Evolutionary conservation across 2,329 filamentous ascomycete species (phyloP), one percentile per base, ranked within the genome.

Genomic region (Xylariaceae sp.): DNA sequence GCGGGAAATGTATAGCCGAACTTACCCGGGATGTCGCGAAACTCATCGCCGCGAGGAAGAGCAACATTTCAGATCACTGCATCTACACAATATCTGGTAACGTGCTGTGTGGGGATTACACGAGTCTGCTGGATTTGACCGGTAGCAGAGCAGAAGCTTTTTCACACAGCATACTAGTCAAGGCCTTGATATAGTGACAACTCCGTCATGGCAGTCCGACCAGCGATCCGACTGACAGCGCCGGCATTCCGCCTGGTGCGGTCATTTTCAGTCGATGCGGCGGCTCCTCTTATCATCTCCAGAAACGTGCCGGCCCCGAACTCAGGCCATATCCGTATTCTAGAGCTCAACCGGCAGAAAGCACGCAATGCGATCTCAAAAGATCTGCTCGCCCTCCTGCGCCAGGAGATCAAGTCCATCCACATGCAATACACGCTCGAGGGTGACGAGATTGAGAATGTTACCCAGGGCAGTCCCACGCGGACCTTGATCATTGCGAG

Each of bases 331-430:
- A 94, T 97, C 75, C 88, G 91, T 60, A 82, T 97, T 65, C 85
- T 97, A 58, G 88, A 93, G 62, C 83, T 99, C 66, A 94, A 97
- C 77, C 84, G 92, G 3, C 92, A 92, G 0, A 74, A 83, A 7
- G 88, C 92, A 41, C 89, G 93, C 70, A 99, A 99, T 75, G 94
- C 94, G 66, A 89, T 99, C 71, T 97, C 92, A 0, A 82, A 80
- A 60, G 84, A 87, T 59, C 81, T 99, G 44, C 82, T 99, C 55
- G 76, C 83, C 3, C 82, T 88, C 52, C 80, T 99, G 59, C 82
- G 83, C 54, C 79, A 82, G 48, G 84, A 96, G 69, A 80, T 97
- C 58, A 83, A 90, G 67, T 81, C 82, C 61, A 82, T 97, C 51
- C 84, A 88, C 58, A 77, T 73, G 7, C 83, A 87, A 69, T 87